Evolutionary conservation across 805 yeast genomes (phyloP), one percentile per base, ranked within the genome.

Genomic region (Zygosaccharomyces rouxii): DNA sequence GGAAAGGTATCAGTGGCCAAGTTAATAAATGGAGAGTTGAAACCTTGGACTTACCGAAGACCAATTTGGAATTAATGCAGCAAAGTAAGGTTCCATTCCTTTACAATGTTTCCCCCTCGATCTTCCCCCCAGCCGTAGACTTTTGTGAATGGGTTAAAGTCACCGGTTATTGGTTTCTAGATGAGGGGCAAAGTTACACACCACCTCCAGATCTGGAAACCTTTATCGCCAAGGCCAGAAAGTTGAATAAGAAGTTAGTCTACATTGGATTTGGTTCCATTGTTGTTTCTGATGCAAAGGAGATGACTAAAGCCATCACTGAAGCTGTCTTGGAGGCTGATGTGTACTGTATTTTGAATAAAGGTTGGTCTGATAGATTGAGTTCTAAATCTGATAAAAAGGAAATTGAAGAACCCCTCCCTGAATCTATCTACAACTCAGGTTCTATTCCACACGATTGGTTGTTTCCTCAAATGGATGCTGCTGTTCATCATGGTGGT

Each of bases 401-500:
- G n/a, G 59, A 62, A 4, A 47, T 69, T 26, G 79, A 76, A 56
- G 55, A 76, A 48, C 56, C 60, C 22, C 68, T 88, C 11, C 97
- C 97, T 1, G 69, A 72, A 0, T 81, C 81, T 55, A 77, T 92
- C 2, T 86, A 70, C 61, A 81, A 80, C 54, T 71, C 87, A 5
- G 94, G 94, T 2, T 63, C 83, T 7, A 73, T 87, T 11, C 96
- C 97, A 0, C 98, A 92, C 63, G 96, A 89, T 62, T 92, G 98
- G 98, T 70, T 92, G 31, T 92, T 92, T 67, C 85, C 92, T 0
- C 81, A 79, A 52, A 72, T 92, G 38, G 96, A 92, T 68, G 97
- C 92, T 0, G 96, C 96, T 0, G 97, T 92, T 3, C 98, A 92
- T 63, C 98, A 92, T 64, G 98, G 98, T 35, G 98, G 98, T 0